A percentile compares a stretch with the other conserved stretches of the same genome.
phyloP scores from a whole-genome alignment of 2,329 filamentous ascomycete species.

The Ceratocystis alfenasii region DNA sequence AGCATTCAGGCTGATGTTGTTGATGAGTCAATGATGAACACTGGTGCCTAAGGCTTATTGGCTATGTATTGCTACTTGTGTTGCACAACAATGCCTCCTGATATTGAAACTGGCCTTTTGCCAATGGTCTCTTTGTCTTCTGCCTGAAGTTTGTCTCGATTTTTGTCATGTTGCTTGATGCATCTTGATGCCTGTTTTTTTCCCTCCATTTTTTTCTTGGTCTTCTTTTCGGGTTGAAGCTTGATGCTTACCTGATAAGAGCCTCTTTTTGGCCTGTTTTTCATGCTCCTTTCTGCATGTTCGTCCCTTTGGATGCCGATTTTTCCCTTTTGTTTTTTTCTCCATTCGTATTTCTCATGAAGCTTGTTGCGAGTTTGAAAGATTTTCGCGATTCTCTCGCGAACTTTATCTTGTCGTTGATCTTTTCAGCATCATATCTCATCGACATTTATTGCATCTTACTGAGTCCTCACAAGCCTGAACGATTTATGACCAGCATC shows the following conservation, averaged over 20 bases:
- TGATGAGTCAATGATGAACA: slow-evolving; percentile 17
- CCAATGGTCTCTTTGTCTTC: slow-evolving; percentile 1
- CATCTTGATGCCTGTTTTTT: not conserved
- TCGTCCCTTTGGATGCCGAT: not conserved
- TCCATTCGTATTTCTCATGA: not conserved
- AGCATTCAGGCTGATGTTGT: slow-evolving; percentile 25
- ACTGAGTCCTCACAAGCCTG: not conserved
- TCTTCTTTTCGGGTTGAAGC: not conserved
- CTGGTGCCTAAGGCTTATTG: not conserved
- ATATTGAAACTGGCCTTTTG: not conserved
- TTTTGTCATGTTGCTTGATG: not conserved
- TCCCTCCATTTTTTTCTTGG: not conserved
- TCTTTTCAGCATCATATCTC: not conserved
- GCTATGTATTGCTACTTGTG: slow-evolving; percentile 7
- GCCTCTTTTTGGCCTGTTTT: slow-evolving; percentile 5
- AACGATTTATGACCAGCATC: slow-evolving; percentile 5
- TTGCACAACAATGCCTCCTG: not conserved
- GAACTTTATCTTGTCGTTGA: not conserved
- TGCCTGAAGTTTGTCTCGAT: not conserved
- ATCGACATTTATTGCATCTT: not conserved
- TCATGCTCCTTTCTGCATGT: not conserved
- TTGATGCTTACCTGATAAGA: slow-evolving; percentile 1
- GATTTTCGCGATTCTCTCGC: not conserved
- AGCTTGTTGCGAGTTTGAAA: not conserved
- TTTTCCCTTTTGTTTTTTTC: not conserved